Evolutionary conservation across 768 basidiomycete species (phyloP), one percentile per base, ranked within the genome.

Genomic region (Tulasnella sp.): DNA sequence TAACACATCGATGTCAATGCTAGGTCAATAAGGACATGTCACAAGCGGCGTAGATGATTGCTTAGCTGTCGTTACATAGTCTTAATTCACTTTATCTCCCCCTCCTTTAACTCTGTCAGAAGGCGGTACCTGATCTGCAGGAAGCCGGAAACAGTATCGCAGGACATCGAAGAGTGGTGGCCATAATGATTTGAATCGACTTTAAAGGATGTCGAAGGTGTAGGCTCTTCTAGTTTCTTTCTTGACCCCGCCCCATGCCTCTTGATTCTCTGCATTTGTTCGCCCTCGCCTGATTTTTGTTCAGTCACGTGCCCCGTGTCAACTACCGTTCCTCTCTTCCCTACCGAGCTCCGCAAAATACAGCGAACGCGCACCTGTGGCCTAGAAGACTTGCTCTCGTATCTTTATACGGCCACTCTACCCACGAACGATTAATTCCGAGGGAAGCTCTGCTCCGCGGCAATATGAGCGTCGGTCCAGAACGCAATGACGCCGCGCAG

Each of bases 1-100:
- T 37, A 29, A 38, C 76, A 45, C 69, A 34, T 54, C 71, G 75
- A 25, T 22, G 25, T 19, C 19, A 34, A 17, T 17, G 2, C 52
- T 54, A 92, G 91, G 83, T 83, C 73, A 91, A 92, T 85, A 91
- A 89, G 86, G 87, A 92, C 80, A 83, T 92, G 86, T 79, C 79
- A 68, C 81, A 83, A 74, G 82, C 81, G 74, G 80, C 79, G 29
- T 64, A 64, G 31, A 64, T 64, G n/a, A 64, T 1, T 64, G 14
- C 58, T 74, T 80, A 81, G 78, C 58, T 64, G 58, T 64, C 58
- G 11, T 64, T 64, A 64, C 58, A 64, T 64, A 14, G 58, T 64
- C 58, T 64, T 64, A 64, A 64, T 29, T 64, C 31, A 64, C 15
- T 34, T 64, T 25, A 64, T 64, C 58, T 64, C 58, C 58, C 58